Evolutionary conservation across 768 basidiomycete species (phyloP).

Genomic region (Phlebiopsis gigantea): DNA sequence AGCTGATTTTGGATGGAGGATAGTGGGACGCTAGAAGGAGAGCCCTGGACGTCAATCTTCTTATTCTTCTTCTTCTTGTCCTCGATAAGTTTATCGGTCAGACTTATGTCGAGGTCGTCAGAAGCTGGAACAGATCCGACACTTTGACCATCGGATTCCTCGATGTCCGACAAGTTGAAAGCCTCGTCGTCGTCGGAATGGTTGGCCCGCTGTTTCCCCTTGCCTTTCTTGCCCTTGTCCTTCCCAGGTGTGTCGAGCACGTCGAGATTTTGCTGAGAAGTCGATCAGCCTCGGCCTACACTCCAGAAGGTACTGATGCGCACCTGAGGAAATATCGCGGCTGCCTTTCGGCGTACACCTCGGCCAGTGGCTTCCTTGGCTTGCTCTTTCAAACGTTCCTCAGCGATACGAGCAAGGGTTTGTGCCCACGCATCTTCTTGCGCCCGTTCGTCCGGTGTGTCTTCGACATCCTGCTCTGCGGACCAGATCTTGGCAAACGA

Average conservation of each 20-base stretch:
- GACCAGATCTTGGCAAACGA: conserved; percentile 93
- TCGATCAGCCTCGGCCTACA: not conserved
- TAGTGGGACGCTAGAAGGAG: not conserved
- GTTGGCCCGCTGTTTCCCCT: conserved; percentile 28
- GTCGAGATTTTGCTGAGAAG: conserved; percentile 22
- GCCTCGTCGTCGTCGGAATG: conserved; percentile 37
- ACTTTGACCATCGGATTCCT: conserved; percentile 9
- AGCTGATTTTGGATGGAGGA: conserved; percentile 14
- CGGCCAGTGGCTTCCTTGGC: conserved; percentile 60
- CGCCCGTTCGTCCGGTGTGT: conserved; percentile 37
- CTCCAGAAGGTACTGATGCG: conserved; percentile 20
- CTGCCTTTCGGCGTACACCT: conserved; percentile 70
- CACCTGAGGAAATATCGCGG: conserved; percentile 38
- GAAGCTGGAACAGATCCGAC: conserved; percentile 8
- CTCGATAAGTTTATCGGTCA: not conserved
- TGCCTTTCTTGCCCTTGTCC: conserved; percentile 27
- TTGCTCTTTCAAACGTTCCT: conserved; percentile 39
- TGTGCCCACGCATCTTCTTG: conserved; percentile 79
- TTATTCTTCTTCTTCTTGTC: conserved; percentile 3
- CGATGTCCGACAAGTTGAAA: conserved; percentile 21
- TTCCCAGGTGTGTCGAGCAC: conserved; percentile 31
- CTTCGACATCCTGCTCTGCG: conserved; percentile 61
- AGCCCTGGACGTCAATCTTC: not conserved
- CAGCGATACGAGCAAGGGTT: conserved; percentile 48
- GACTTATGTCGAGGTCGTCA: not conserved